These are phyloP conservation scores for Calvatia gigantea DNA, from an alignment of 768 basidiomycete species.

Conservation along the genomic window DNA sequence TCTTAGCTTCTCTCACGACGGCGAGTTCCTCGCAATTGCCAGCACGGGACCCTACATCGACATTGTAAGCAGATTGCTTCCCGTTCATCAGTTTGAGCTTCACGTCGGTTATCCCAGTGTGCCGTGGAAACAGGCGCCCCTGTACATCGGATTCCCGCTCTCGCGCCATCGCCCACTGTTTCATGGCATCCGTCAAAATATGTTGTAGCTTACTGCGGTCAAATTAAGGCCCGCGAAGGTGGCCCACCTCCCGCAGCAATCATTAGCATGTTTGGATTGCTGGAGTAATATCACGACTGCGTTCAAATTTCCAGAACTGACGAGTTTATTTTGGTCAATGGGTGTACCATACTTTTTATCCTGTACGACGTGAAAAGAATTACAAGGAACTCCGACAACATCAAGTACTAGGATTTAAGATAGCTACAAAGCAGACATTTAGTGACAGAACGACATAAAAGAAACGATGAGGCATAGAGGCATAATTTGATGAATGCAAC, in stretches of 20 bases:
- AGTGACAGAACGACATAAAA: constrained; percentile 5
- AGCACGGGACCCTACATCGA: constrained; percentile 72
- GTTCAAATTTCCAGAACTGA: background rate
- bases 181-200: constrained; percentile 82
- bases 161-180: constrained; percentile 72
- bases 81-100: background rate
- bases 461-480: constrained; percentile 14
- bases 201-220: constrained; percentile 79
- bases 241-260: constrained; percentile 63
- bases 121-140: constrained; percentile 75
- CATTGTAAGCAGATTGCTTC: constrained; percentile 49
- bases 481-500: constrained; percentile 9
- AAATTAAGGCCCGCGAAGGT: constrained; percentile 64
- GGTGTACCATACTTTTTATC: background rate
- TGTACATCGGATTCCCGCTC: constrained; percentile 71
- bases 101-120: constrained; percentile 41
- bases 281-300: constrained; percentile 26
- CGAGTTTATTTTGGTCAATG: too few relatives aligned
- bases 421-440: constrained; percentile 3
- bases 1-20: constrained; percentile 79
- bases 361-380: background rate
- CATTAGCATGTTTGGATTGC: constrained; percentile 67
- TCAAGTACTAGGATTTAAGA: too few relatives aligned
- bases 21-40: constrained; percentile 79
- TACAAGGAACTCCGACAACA: background rate